Conservation (phyloP, 352 stramenopile genomes). For the Globisporangium spiculum region DNA sequence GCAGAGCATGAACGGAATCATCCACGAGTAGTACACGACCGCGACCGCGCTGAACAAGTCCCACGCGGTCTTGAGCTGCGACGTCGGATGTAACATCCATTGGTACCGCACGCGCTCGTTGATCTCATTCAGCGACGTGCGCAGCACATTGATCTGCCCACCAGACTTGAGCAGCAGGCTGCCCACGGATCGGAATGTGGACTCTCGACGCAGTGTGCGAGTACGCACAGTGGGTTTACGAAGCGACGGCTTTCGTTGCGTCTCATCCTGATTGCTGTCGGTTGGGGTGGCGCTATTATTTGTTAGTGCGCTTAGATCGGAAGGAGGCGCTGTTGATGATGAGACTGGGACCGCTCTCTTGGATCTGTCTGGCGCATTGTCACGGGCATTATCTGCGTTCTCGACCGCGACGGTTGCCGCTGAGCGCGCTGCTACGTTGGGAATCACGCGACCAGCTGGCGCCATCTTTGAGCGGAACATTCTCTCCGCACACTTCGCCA, state of each 20-base stretch:
- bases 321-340: not conserved
- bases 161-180: slow-evolving; percentile 23
- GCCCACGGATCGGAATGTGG: slow-evolving; percentile 25
- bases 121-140: slow-evolving; percentile 55
- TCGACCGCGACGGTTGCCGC: not conserved
- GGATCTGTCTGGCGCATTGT: not conserved
- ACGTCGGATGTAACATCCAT: slow-evolving; percentile 57
- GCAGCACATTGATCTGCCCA: slow-evolving; percentile 54
- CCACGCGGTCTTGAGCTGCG: slow-evolving; percentile 48
- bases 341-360: too few species aligned
- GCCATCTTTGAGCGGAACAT: slow-evolving; percentile 13
- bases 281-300: not conserved
- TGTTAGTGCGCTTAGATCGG: not conserved
- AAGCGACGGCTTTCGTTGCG: not conserved
- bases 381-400: not conserved
- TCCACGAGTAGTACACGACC: slow-evolving; percentile 75
- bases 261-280: not conserved
- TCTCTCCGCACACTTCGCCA: not conserved
- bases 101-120: slow-evolving; percentile 45
- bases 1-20: slow-evolving; percentile 66
- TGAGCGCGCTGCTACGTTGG: not conserved
- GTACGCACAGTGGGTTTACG: not conserved
- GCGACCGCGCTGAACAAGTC: slow-evolving; percentile 49
- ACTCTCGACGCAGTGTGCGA: slow-evolving; percentile 15
- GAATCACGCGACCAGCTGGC: slow-evolving; percentile 6